Conservation (phyloP, 345 rosid species). For the Dipteronia sinensis region DNA sequence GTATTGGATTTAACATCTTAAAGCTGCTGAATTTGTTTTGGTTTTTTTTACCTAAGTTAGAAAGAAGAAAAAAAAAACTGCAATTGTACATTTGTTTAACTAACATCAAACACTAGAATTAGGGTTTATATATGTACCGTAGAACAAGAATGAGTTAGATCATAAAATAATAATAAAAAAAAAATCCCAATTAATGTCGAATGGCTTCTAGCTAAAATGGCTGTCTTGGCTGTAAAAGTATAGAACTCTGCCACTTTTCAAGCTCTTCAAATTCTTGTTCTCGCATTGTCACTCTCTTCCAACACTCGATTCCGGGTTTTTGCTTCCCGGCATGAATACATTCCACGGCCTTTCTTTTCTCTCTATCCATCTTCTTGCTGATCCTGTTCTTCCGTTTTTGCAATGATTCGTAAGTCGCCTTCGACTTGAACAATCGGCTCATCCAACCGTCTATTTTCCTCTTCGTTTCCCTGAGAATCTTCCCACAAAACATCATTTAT, state of each 20-base stretch:
- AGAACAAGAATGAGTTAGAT: neutral
- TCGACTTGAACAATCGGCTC: neutral
- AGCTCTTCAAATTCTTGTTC: neutral
- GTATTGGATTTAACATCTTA: too few species aligned
- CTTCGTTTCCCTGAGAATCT: neutral
- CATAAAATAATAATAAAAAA: too few species aligned
- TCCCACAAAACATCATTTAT: neutral
- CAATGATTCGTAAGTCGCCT: neutral
- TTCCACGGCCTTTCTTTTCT: neutral
- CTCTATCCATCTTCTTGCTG: neutral
- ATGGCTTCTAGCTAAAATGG: neutral
- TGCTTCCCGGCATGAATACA: neutral
- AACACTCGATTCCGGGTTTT: neutral
- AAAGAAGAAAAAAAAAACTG: too few species aligned
- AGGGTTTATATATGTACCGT: too few species aligned
- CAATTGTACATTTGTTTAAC: too few species aligned
- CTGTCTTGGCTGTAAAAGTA: neutral
- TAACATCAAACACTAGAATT: too few species aligned
- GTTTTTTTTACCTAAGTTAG: neutral
- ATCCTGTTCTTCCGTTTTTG: neutral
- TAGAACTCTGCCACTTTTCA: neutral
- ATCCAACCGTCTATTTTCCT: neutral
- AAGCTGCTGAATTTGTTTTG: too few species aligned
- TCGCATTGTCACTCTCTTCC: neutral
- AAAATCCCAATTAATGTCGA: too few species aligned